These are phyloP conservation scores for Colletotrichum theobromicola DNA, from an alignment of 2,329 filamentous ascomycete species.

Conservation along the genomic window DNA sequence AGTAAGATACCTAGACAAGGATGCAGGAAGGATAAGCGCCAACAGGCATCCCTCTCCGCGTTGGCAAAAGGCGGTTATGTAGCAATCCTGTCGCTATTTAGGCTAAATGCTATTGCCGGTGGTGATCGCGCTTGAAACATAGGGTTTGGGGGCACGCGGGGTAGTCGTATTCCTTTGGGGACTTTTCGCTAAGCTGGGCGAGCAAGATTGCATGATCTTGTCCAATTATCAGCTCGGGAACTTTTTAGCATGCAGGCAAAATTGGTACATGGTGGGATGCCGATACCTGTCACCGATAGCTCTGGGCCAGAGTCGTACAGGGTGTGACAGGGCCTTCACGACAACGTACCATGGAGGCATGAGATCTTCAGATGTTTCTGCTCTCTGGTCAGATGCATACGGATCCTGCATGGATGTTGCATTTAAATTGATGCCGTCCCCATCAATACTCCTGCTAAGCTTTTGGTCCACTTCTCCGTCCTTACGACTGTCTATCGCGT, in stretches of 20 bases:
- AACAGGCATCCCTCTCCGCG: background rate
- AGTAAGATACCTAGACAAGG: background rate
- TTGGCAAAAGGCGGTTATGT: constrained; percentile 6
- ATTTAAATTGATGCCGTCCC: background rate
- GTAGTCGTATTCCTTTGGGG: background rate
- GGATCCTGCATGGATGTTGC: background rate
- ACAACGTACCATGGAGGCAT: background rate
- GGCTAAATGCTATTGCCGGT: constrained; percentile 19
- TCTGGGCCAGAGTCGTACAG: background rate
- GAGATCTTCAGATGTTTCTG: background rate
- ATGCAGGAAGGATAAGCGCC: background rate
- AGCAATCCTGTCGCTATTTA: background rate
- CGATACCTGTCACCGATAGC: background rate
- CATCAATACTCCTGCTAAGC: background rate
- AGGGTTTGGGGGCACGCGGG: constrained; percentile 8
- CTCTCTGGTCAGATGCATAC: background rate
- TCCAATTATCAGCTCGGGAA: background rate
- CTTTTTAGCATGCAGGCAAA: background rate
- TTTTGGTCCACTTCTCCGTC: background rate
- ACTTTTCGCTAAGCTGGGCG: background rate
- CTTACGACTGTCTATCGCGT: background rate
- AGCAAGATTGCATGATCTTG: background rate
- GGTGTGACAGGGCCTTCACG: background rate
- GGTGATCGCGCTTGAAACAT: background rate
- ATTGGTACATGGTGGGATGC: background rate